Evolutionary conservation across 495 filamentous ascomycete species (phyloP).

Genomic region (Tuber melanosporum): DNA sequence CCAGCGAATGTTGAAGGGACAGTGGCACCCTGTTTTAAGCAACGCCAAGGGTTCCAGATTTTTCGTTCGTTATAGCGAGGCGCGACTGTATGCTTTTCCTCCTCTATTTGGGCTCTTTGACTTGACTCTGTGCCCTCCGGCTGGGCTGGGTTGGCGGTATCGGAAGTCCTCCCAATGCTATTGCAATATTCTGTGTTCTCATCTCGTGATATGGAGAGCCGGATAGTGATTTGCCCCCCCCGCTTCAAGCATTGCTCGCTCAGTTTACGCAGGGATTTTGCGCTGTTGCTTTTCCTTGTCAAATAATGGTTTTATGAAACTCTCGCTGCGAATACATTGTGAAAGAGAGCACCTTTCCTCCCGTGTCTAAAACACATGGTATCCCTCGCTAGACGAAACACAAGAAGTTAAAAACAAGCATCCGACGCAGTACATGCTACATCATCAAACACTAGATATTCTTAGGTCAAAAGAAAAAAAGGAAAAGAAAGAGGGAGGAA

Average conservation of each 20-base stretch:
- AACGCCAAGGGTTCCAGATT: too few relatives aligned
- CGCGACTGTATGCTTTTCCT: not conserved
- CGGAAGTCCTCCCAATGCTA: slow-evolving; percentile 48
- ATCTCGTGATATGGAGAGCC: not conserved
- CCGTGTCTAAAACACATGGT: not conserved
- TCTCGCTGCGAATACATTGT: not conserved
- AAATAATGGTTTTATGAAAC: not conserved
- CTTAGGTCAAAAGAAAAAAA: not conserved
- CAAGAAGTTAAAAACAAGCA: not conserved
- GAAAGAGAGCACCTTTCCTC: not conserved
- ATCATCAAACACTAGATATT: not conserved
- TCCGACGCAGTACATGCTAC: not conserved
- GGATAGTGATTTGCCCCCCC: not conserved
- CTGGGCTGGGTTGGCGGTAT: slow-evolving; percentile 38
- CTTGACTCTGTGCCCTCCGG: not conserved
- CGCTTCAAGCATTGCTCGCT: not conserved
- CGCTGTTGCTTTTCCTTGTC: not conserved
- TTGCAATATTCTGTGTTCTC: slow-evolving; percentile 50
- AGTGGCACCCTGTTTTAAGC: too few relatives aligned
- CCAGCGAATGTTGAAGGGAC: slow-evolving; percentile 54
- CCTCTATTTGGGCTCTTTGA: not conserved
- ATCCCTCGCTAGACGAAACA: not conserved
- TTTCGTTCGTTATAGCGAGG: too few relatives aligned
- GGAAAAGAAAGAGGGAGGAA: not conserved
- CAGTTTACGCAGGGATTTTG: not conserved